Evolutionary conservation across 768 basidiomycete genomes (phyloP).

Genomic region (Kwoniella heveanensis): DNA sequence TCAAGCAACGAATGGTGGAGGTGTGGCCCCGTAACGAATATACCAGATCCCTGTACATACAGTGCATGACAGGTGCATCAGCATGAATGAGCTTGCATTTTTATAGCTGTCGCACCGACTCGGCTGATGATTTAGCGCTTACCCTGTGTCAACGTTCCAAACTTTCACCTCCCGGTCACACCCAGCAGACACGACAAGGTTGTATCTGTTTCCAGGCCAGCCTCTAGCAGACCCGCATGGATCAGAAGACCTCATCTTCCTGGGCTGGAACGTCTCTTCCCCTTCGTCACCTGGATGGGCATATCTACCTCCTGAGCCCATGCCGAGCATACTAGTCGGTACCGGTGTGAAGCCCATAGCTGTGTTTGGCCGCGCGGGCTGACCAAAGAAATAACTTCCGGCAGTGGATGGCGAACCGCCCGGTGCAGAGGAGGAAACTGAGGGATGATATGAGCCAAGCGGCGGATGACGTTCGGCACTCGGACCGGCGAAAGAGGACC

Average conservation of each 20-base stretch:
- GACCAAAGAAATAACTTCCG: slow-evolving; percentile 1
- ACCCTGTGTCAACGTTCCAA: slow-evolving; percentile 89
- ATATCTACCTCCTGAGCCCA: slow-evolving; percentile 7
- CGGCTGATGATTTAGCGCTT: too few relatives aligned
- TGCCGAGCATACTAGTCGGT: slow-evolving; percentile 1
- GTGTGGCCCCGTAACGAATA: slow-evolving; percentile 81
- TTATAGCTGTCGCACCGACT: too few relatives aligned
- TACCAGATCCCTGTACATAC: slow-evolving; percentile 71
- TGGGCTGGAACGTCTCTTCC: slow-evolving; percentile 11
- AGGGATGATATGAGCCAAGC: not conserved
- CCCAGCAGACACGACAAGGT: slow-evolving; percentile 85
- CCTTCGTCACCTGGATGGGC: not conserved
- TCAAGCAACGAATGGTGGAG: slow-evolving; percentile 87
- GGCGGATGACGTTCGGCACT: slow-evolving; percentile 17
- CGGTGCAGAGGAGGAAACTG: slow-evolving; percentile 3
- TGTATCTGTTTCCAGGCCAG: slow-evolving; percentile 77
- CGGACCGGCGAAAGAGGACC: slow-evolving; percentile 29
- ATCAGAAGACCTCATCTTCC: slow-evolving; percentile 58
- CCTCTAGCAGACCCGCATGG: slow-evolving; percentile 72
- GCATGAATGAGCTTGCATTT: too few relatives aligned
- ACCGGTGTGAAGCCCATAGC: slow-evolving; percentile 32
- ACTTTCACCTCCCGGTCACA: slow-evolving; percentile 90
- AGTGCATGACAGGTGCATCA: too few relatives aligned
- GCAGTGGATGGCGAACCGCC: slow-evolving; percentile 9
- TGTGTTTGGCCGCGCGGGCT: slow-evolving; percentile 17